Evolutionary conservation across 2,329 filamentous ascomycete species (phyloP), one percentile per base, ranked within the genome.

Genomic region (Ophiostoma montium): DNA sequence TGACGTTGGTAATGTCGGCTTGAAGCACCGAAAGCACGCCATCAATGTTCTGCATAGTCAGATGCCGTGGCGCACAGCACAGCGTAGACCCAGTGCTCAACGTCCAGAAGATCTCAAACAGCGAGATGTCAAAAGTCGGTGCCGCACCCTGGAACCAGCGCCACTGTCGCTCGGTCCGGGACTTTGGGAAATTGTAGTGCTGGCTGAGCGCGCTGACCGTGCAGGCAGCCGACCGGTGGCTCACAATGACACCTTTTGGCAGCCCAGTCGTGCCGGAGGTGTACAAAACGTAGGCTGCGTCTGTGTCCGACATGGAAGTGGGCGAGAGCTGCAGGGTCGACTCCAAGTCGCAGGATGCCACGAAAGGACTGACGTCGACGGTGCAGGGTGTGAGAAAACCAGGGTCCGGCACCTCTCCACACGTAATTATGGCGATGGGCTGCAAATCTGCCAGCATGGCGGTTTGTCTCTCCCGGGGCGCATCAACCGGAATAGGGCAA

Each of bases 201-300:
- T 55, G 16, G 56, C 58, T 56, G 46, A 63, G 58, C 1, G 62
- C 59, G 6, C 57, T 53, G 15, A 65, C 57, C 2, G 62, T 63
- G 46, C 61, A 64, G 3, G 59, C 42, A 23, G 54, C 60, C 1
- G 62, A 58, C 6, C 60, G 42, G 53, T 80, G 76, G 18, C 69
- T 70, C 18, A 78, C 67, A 57, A 78, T 70, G 8, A 79, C 75
- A 1, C 75, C 75, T 55, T 79, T 79, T 2, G 75, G 75, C 30
- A 67, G 67, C 5, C 74, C 75, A 0, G 75, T 78, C n/a, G 74
- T 80, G 33, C 71, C 71, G 21, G 75, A 77, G 43, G 74, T 77
- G 57, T 76, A 76, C 50, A 75, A 73, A 36, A 70, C 16, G 16
- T 47, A 47, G 2, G 45, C 45, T 2, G 45, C 35, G 18, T 19